Conservation (phyloP, 73 alveolate genomes). For the Blepharisma japonicum region DNA sequence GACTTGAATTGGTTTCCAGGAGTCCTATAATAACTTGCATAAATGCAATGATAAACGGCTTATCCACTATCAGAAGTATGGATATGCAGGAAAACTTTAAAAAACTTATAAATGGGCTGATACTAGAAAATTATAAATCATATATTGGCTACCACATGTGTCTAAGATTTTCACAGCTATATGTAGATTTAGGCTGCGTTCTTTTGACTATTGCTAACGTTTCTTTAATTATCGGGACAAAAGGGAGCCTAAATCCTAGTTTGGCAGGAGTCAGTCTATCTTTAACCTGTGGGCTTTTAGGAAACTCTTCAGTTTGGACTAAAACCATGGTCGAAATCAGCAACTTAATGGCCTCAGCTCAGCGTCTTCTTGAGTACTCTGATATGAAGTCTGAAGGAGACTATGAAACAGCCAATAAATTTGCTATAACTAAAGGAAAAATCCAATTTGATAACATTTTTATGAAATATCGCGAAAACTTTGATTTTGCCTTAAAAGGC, state of each 20-base stretch:
- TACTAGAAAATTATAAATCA: background rate
- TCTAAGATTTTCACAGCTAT: background rate
- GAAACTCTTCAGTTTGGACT: background rate
- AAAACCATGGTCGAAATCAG: background rate
- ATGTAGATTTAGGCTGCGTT: background rate
- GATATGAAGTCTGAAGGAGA: constrained; percentile 10
- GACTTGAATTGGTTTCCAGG: background rate
- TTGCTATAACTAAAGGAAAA: constrained; percentile 21
- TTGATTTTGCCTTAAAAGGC: constrained; percentile 46
- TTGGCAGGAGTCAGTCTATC: constrained; percentile 23
- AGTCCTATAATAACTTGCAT: background rate
- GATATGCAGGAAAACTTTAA: background rate
- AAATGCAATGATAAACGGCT: background rate
- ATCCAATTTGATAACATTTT: constrained; percentile 34
- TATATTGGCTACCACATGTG: background rate
- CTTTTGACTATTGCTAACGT: background rate
- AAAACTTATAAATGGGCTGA: background rate
- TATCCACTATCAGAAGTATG: background rate
- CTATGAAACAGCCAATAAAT: background rate
- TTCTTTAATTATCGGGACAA: background rate
- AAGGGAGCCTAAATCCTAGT: constrained; percentile 22
- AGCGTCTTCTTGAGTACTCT: background rate
- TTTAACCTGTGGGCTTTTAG: background rate
- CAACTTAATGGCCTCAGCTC: background rate
- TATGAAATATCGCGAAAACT: constrained; percentile 40